A percentile compares a stretch with the other conserved stretches of the same genome.
phyloP scores from a whole-genome alignment of 1,284 basidiomycete genomes.

The Chondrostereum purpureum region DNA sequence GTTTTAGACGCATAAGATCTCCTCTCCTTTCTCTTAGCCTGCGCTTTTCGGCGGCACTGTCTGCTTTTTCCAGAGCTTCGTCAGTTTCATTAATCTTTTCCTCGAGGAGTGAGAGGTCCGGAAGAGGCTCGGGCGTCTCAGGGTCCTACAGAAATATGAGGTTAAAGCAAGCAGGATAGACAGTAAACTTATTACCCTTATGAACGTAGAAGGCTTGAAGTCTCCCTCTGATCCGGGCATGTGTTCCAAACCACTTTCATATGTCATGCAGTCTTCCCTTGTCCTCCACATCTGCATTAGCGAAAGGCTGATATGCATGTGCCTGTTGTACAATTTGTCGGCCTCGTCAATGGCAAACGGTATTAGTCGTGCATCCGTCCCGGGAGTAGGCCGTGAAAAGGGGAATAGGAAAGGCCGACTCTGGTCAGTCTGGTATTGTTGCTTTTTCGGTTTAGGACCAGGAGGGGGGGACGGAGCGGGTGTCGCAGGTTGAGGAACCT shows the following conservation, averaged over 20 bases:
- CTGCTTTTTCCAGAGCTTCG: conserved; percentile 47
- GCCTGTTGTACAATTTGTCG: conserved; percentile 81
- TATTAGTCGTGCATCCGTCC: conserved; percentile 59
- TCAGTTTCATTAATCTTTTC: conserved; percentile 66
- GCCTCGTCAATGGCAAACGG: conserved; percentile 97
- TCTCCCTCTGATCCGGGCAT: conserved; percentile 62
- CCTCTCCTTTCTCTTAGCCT: conserved; percentile 64
- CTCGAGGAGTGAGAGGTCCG: conserved; percentile 66
- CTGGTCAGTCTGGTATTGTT: conserved; percentile 98
- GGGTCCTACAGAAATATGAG: conserved; percentile 34
- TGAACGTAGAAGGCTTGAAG: conserved; percentile 41
- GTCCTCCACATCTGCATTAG: conserved; percentile 94
- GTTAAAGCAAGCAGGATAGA: background rate
- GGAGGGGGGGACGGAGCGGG: conserved; percentile 89
- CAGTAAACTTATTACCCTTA: conserved; percentile 29
- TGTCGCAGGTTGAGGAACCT: conserved; percentile 64
- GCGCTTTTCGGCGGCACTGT: conserved; percentile 49
- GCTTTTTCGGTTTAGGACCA: conserved; percentile 91
- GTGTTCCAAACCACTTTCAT: conserved; percentile 86
- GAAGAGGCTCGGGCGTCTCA: conserved; percentile 54
- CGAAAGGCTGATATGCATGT: conserved; percentile 87
- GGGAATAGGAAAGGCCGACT: conserved; percentile 93
- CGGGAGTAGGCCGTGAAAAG: conserved; percentile 57
- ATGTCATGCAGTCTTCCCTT: conserved; percentile 89
- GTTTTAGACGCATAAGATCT: conserved; percentile 77